Evolutionary conservation across 345 rosid species (phyloP), one percentile per base, ranked within the genome.

Genomic region (Bretschneidera sinensis): DNA sequence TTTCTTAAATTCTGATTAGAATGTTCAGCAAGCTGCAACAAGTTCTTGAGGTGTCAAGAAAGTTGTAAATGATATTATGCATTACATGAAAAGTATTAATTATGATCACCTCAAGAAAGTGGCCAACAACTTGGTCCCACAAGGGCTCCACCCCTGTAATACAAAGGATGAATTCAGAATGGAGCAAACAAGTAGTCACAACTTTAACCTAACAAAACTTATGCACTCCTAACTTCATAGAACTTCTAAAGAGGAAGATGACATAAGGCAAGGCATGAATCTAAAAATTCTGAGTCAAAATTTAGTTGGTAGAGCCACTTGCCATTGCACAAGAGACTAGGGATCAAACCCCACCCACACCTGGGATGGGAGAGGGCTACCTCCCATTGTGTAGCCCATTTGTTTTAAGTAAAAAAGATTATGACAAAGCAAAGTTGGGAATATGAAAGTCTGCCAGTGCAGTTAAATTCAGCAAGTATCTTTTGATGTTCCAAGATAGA

Each of bases 111-210:
- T 90, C 91, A 61, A 90, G 76, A 77, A 94, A 90, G 74, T 94
- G 99, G 69, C 82, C 83, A 61, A 85, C 85, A 71, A 94, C 90
- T 78, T 86, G 87, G 76, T 90, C 97, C 99, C 99, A 94, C 60
- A 94, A 69, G 59, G 95, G 91, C 75, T 81, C 82, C 60, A 94
- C 92, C 76, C 97, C 98, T 92, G 79, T 57, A 68, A 56, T 22
- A 64, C 19, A 47, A 53, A 62, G 20, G 51, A 47, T 21, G 23
- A 59, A 2, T 25, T 51, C 17, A 64, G 51, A 48, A 48, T 33
- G 70, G 60, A n/a, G 47, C 66, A 19, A 51, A 63, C 23, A 64
- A 59, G 23, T 43, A 17, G 43, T 39, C 16, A 14, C 53, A 39
- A 39, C 11, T n/a, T n/a, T n/a, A 7, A 39, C 16, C 6, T 39